Base-by-base conservation (phyloP, 257 asterid species). In the Capsicum chinense region DNA sequence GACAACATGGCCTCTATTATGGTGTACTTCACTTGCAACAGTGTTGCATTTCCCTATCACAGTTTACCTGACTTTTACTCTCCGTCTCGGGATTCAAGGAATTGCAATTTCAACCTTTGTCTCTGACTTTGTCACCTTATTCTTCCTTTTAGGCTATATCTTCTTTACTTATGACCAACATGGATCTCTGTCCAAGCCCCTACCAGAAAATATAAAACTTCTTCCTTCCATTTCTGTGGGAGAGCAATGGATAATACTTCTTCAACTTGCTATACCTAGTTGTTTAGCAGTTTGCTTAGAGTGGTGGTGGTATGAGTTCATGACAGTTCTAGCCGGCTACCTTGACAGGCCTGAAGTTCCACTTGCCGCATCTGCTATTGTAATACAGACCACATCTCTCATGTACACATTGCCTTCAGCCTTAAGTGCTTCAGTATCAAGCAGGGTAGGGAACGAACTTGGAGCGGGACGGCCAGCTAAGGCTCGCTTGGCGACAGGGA, bases 221-320 rank as follows among this genome's bases (percentile, higher is more conserved):
- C 89, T 83, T 81, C 83, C 86, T 84, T 79, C 86, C 83, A 79
- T 87, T 87, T 93, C 92, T 47, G 73, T 83, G 79, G 86, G 90
- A 84, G 92, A 90, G 85, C 97, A 93, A 74, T 95, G 99, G 98
- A 83, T 90, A 76, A 86, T 86, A 85, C 88, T 95, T 50, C 91
- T 95, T 80, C 87, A 91, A 52, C 91, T 95, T 57, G 92, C 98
- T 48, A 79, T 90, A 78, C 95, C 97, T 4, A 94, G 97, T 69
- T 94, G 99, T 90, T 87, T 94, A 2, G 93, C 95, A 8, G 96
- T 94, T 66, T 95, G 99, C 81, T 79, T 95, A 85, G 99, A 95
- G 84, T 95, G 99, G 99, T 95, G 99, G 99, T 95, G 99, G 99
- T 95, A 95, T 50, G 98, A 94, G 84, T 83, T 95, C 85, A 95